Evolutionary conservation across 306 rosid species (phyloP).

Genomic region (Carpinus viminea): DNA sequence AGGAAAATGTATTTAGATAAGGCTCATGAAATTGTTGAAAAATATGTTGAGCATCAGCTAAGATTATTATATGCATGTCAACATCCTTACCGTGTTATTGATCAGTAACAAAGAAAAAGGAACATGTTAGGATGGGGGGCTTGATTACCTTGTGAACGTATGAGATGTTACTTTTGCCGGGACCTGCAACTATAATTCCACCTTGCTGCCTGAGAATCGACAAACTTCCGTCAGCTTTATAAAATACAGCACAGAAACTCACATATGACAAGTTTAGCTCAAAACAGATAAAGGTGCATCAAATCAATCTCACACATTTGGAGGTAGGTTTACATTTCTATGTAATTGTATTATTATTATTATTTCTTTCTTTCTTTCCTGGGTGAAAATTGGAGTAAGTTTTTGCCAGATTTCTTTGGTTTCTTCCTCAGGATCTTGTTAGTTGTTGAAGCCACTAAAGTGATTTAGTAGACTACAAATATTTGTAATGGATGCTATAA

Average conservation of each 20-base stretch:
- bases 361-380: neutral
- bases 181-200: constrained; percentile 92
- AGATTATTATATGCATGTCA: neutral
- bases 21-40: neutral
- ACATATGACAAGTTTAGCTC: neutral
- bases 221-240: neutral
- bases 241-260: neutral
- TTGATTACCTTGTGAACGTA: constrained; percentile 70
- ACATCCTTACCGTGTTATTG: neutral
- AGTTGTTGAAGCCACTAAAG: neutral
- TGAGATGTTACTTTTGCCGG: constrained; percentile 73
- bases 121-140: constrained; percentile 12
- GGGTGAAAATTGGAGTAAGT: neutral
- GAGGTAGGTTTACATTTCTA: neutral
- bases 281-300: neutral
- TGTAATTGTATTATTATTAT: neutral
- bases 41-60: neutral
- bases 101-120: neutral
- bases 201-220: constrained; percentile 80
- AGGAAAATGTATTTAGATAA: neutral
- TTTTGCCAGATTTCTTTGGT: neutral
- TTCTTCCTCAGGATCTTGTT: neutral
- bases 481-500: neutral
- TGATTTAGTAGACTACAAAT: neutral
- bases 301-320: neutral